A percentile compares a stretch with the other conserved stretches of the same genome.
These are phyloP conservation scores for Monilinia laxa DNA, from an alignment of 2,329 filamentous ascomycete genomes.

Conservation along the genomic window DNA sequence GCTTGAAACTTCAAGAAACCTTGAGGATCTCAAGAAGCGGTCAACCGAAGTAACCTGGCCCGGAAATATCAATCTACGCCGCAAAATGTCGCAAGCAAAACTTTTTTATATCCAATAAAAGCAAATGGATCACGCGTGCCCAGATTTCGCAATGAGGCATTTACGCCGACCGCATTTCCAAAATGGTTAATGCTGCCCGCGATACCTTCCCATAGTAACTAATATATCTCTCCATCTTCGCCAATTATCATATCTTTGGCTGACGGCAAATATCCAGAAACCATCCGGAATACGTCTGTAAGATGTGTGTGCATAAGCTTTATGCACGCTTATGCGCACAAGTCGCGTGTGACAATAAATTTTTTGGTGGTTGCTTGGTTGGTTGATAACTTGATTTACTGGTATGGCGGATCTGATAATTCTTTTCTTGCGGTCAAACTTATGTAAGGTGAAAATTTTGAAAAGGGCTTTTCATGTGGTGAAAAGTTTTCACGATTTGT, in stretches of 20 bases:
- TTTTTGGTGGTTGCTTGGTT: background rate
- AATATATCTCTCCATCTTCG: background rate
- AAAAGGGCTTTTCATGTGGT: background rate
- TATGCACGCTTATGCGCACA: background rate
- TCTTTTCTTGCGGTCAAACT: constrained; percentile 1
- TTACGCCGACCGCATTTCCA: background rate
- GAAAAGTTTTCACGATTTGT: background rate
- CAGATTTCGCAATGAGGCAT: background rate
- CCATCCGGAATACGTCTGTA: background rate
- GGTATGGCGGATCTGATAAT: background rate
- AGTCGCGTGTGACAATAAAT: background rate
- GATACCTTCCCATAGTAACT: background rate
- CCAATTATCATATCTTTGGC: background rate
- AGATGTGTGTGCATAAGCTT: background rate
- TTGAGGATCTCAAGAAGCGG: background rate
- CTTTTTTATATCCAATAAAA: background rate
- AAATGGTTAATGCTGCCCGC: background rate
- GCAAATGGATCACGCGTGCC: background rate
- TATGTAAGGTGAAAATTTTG: background rate
- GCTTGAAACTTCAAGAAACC: constrained; percentile 1
- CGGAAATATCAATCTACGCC: background rate
- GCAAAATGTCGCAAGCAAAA: background rate
- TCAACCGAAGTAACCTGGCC: background rate
- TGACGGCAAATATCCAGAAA: background rate
- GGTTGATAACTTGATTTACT: background rate